These are phyloP conservation scores for Yamadazyma songkhlaensis DNA, from an alignment of 1,139 yeast genomes.

Conservation along the genomic window DNA sequence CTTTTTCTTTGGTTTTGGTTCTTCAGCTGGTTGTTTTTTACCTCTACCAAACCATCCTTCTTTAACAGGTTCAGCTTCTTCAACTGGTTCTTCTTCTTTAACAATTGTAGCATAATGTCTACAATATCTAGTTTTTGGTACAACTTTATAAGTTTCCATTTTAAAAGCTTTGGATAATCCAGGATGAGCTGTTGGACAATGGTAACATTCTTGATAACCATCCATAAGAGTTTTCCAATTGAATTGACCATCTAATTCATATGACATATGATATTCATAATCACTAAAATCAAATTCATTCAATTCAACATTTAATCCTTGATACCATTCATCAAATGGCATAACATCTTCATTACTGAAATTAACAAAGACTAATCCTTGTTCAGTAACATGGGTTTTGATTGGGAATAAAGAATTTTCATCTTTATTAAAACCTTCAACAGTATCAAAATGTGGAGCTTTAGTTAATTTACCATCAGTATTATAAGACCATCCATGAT, in stretches of 20 bases:
- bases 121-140: constrained; percentile 56
- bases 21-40: constrained; percentile 21
- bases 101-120: constrained; percentile 46
- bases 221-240: constrained; percentile 69
- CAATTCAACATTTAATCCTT: constrained; percentile 50
- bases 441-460: constrained; percentile 60
- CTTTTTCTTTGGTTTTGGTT: constrained; percentile 17
- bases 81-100: constrained; percentile 13
- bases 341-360: constrained; percentile 34
- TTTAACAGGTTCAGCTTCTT: constrained; percentile 2
- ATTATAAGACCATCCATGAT: constrained; percentile 67
- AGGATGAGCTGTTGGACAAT: constrained; percentile 66
- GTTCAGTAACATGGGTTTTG: constrained; percentile 51
- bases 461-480: constrained; percentile 55
- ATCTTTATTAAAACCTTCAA: constrained; percentile 54
- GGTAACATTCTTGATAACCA: constrained; percentile 66
- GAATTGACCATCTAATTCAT: constrained; percentile 59
- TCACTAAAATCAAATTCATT: constrained; percentile 56
- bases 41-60: constrained; percentile 48
- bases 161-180: constrained; percentile 55
- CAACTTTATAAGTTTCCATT: constrained; percentile 65
- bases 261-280: constrained; percentile 65
- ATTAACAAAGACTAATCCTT: constrained; percentile 56
- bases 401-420: constrained; percentile 56
- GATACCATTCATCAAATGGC: constrained; percentile 50